Evolutionary conservation across 2,329 filamentous ascomycete species (phyloP).

Genomic region (Nakataea oryzae): DNA sequence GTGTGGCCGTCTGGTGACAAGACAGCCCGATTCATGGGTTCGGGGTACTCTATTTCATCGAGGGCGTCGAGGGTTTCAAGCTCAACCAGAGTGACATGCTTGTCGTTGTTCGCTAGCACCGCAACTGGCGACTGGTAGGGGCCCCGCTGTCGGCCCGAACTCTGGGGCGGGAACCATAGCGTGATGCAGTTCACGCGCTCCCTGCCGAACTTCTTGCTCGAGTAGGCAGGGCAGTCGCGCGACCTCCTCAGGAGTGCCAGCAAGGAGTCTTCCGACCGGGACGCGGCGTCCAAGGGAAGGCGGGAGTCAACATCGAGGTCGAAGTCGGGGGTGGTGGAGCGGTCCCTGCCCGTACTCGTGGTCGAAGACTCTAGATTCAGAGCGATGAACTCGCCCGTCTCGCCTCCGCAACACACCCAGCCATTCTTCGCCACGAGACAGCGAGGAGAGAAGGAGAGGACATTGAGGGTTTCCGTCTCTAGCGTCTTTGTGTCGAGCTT

Average conservation of each 20-base stretch:
- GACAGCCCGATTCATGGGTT: constrained; percentile 88
- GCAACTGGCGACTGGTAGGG: constrained; percentile 48
- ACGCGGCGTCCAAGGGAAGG: constrained; percentile 17
- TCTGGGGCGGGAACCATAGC: constrained; percentile 44
- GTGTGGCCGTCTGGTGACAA: constrained; percentile 80
- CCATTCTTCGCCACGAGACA: constrained; percentile 80
- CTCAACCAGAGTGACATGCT: constrained; percentile 74
- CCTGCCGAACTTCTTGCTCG: constrained; percentile 42
- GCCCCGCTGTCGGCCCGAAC: constrained; percentile 15
- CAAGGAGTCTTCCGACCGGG: constrained; percentile 21
- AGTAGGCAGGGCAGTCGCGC: constrained; percentile 32
- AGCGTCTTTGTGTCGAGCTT: constrained; percentile 57
- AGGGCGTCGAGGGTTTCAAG: constrained; percentile 55
- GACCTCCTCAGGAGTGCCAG: constrained; percentile 26
- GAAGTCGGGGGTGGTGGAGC: constrained; percentile 16
- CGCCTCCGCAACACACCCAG: constrained; percentile 85
- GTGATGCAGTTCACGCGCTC: constrained; percentile 59
- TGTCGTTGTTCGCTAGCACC: constrained; percentile 83
- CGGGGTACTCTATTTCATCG: constrained; percentile 62
- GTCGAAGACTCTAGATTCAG: constrained; percentile 42
- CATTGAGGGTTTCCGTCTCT: constrained; percentile 63
- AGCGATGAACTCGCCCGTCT: constrained; percentile 77
- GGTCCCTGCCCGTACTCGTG: not conserved
- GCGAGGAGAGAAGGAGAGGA: constrained; percentile 63
- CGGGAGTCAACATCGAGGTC: constrained; percentile 15